These are phyloP conservation scores for Fusarium secorum DNA, from an alignment of 2,329 filamentous ascomycete species.

Conservation along the genomic window DNA sequence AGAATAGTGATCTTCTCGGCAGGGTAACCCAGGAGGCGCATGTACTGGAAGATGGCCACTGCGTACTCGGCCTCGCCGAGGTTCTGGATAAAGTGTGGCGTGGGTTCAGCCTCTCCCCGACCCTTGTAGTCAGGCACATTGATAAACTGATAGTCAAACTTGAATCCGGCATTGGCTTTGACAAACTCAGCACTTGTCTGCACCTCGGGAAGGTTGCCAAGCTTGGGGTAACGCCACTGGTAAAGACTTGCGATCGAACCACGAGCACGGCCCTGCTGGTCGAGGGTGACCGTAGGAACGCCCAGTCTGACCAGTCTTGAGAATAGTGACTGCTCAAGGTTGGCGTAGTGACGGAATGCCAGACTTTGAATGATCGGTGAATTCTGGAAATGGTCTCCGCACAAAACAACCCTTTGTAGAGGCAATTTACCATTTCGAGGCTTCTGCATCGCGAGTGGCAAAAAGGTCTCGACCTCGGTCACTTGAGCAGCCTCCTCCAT, in stretches of 20 bases:
- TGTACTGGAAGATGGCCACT: conserved; percentile 95
- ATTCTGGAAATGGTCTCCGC: conserved; percentile 96
- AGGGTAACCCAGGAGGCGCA: conserved; percentile 94
- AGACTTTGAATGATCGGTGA: conserved; percentile 94
- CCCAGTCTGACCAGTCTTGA: conserved; percentile 88
- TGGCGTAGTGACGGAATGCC: conserved; percentile 93
- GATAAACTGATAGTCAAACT: conserved; percentile 96
- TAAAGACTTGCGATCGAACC: conserved; percentile 89
- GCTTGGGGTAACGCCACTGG: conserved; percentile 86
- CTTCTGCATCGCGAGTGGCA: conserved; percentile 91
- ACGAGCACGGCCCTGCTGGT: conserved; percentile 91
- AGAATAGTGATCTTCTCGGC: conserved; percentile 85
- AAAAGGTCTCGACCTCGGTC: conserved; percentile 96
- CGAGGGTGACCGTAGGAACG: conserved; percentile 88
- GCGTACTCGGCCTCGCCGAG: conserved; percentile 96
- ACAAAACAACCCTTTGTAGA: conserved; percentile 87
- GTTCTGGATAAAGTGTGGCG: conserved; percentile 95
- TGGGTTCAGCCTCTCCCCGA: conserved; percentile 85
- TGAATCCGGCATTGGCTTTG: conserved; percentile 88
- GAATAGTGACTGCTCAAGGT: conserved; percentile 95
- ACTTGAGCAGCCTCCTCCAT: conserved; percentile 99
- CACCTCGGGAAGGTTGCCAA: conserved; percentile 82
- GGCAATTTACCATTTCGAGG: conserved; percentile 75
- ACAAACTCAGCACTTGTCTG: conserved; percentile 74
- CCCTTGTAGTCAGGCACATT: conserved; percentile 94